Evolutionary conservation across 2,329 filamentous ascomycete species (phyloP).

Genomic region (Aspergillus phoenicis): DNA sequence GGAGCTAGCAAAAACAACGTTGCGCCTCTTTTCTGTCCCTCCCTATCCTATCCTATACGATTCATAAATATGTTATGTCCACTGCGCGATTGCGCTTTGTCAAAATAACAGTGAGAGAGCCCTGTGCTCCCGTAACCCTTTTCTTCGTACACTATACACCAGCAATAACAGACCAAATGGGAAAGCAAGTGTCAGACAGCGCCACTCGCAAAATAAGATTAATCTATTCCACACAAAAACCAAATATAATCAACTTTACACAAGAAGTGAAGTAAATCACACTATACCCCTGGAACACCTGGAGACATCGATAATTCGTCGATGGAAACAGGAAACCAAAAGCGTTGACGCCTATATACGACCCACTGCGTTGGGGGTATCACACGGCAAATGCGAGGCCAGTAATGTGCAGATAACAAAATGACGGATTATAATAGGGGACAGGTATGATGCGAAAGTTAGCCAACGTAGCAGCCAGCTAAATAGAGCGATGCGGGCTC

Average conservation of each 20-base stretch:
- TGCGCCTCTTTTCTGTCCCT: no score
- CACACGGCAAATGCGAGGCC: constrained; percentile 21
- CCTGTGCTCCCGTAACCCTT: not conserved
- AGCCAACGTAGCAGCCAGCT: not conserved
- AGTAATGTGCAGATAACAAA: constrained; percentile 11
- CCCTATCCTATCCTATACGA: no score
- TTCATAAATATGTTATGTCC: not conserved
- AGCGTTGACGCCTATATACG: constrained; percentile 29
- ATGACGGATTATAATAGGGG: not conserved
- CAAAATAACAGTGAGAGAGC: not conserved
- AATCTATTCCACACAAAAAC: not conserved
- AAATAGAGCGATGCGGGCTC: not conserved
- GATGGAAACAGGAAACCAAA: constrained; percentile 13
- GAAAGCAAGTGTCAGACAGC: not conserved
- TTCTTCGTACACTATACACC: not conserved
- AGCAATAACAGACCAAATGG: not conserved
- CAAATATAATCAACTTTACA: not conserved
- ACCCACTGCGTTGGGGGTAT: constrained; percentile 27
- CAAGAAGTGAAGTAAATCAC: constrained; percentile 1
- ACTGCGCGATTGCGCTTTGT: not conserved
- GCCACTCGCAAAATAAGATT: not conserved
- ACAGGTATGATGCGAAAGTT: not conserved
- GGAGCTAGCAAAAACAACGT: no score
- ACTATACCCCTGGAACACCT: constrained; percentile 8
- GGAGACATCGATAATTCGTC: not conserved